Base-by-base conservation (phyloP, 2,329 filamentous ascomycete genomes). In the Parastagonospora nodorum region DNA sequence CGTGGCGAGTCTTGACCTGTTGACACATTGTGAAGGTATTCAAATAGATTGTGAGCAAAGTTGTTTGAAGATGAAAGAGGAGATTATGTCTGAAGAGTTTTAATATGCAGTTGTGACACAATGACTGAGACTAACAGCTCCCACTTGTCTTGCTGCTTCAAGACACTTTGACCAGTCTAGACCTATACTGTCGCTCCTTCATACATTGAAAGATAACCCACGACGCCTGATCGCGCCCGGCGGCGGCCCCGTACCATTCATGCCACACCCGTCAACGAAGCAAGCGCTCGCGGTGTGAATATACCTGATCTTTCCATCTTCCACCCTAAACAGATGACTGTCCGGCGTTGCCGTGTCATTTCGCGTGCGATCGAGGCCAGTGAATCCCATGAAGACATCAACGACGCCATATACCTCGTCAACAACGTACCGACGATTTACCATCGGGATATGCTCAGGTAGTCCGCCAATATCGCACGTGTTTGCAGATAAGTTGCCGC, bases 281-380 rank as follows among this genome's bases (percentile, higher is more conserved):
- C 64, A 67, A 15, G 54, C 49, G 40, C 56, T 60, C 14, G 56
- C 60, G 10, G 63, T 68, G 39, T 68, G 65, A 32, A 55, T 41
- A 28, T 61, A 67, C 41, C 57, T 58, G 36, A 67, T 62, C 45
- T 51, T 61, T 1, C 58, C 57, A 3, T 47, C 47, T 31, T 68
- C 65, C 0, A 66, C 50, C 28, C 63, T 58, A 35, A 67, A 64
- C 42, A 64, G 32, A 49, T 68, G 62, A 40, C 58, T 63, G 58
- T 67, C 63, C 24, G 65, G 63, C 48, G 58, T 53, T 8, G 56
- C 57, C 11, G 43, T 53, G 1, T 58, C 32, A 9, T 57, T 59
- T 32, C 63, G 45, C n/a, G 60, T 65, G 8, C 63, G 46, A 49
- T 67, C 62, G 10, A 68, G 38, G 2, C 62, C 64, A 1, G 56